Base-by-base conservation (phyloP, 1,284 basidiomycete genomes). In the Vanrija sp. region DNA sequence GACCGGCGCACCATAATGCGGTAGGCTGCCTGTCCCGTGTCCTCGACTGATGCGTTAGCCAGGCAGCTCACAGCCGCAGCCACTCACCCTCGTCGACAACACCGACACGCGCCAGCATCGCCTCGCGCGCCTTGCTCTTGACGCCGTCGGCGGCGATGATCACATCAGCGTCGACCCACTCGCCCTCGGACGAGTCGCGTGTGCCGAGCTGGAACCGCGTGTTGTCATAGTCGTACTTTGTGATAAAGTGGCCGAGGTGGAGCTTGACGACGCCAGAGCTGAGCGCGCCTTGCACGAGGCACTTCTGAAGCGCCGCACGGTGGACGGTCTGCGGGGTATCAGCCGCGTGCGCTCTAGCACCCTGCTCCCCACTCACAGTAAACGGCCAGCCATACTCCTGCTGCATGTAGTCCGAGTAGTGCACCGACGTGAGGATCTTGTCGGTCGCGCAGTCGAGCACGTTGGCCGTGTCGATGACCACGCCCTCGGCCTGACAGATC, bases 11-110 rank as follows among this genome's bases (percentile, higher is more conserved):
- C 62, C 40, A 77, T 61, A 51, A 78, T 73, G 8, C 76, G 73
- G 63, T 78, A 78, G 0, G 75, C 74, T 2, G 76, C 76, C 61
- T 76, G 72, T 10, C 76, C 76, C 1, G 74, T 77, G 58, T 73
- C 74, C 54, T 67, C 69, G 39, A 73, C 71, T 34, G 12, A 5
- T 7, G 10, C 14, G 34, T 34, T 14, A 34, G 34, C 34, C 29
- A 10, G 34, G 34, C 34, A 34, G 26, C 5, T 28, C 5, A 5
- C 5, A 28, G 26, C 29, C 29, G 12, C 5, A 3, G 29, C 8
- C 29, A 34, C 29, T 34, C 29, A 34, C 34, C 34, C 43, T 68
- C 56, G 57, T 77, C 76, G 18, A 63, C 62, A 60, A 73, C 65
- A 12, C 71, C 73, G 6, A 62, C 59, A 39, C 68, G 57, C 9